Base-by-base conservation (phyloP, 805 yeast genomes). In the Ogataea glucozyma region DNA sequence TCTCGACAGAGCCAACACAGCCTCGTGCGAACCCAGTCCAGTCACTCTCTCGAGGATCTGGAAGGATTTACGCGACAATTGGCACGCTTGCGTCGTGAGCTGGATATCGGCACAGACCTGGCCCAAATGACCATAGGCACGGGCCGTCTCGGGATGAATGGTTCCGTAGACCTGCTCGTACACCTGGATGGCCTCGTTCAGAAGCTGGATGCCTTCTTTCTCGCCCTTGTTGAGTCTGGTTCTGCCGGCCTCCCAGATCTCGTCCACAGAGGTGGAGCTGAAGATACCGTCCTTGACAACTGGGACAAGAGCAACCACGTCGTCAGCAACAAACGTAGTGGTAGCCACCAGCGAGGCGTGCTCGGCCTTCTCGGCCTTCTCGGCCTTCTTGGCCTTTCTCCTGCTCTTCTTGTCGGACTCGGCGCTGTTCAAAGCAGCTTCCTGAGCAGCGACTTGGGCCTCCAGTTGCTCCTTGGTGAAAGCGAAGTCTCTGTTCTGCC, bases 121-220 rank as follows among this genome's bases (percentile, higher is more conserved):
- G 11, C 95, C 84, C 35, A 88, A 69, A 8, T 78, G 69, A 31
- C 81, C 67, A 57, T 83, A 84, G 26, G 81, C 81, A 39, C 76
- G 76, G 11, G 91, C 88, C 21, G 90, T 85, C 53, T 83, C 88
- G 7, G 84, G 76, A 57, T 90, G 93, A 22, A 91, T 75, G 20
- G 73, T 61, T 22, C 98, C 97, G 54, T 86, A 86, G 22, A 88
- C 79, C 59, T 88, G 96, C 61, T 89, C 96, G 49, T 79, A 79
- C 41, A 88, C 72, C 7, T 83, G 67, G 26, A 87, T 67, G 21
- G 93, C 73, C 62, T 91, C 96, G 22, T 73, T 65, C 52, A 90
- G 66, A 40, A 86, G 72, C 24, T 76, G 72, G 44, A 83, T 59
- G 9, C 90, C 95, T 6, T 76, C 78, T 47, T 71, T 73, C 26